Conservation (phyloP, 768 basidiomycete genomes). For the Lactarius deliciosus region DNA sequence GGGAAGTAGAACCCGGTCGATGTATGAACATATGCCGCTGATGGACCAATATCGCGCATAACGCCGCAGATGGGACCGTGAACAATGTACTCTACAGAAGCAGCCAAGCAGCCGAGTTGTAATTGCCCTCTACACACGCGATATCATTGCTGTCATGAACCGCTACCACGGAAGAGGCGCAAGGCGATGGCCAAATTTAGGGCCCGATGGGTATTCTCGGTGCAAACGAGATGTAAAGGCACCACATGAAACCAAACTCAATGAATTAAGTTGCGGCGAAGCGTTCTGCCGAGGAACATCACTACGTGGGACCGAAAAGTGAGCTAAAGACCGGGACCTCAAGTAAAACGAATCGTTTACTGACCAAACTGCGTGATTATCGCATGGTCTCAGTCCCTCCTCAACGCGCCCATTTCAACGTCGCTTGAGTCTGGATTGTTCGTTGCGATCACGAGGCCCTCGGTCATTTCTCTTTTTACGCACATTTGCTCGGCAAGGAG, state of each 20-base stretch:
- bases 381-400: conserved; percentile 45
- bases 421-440: conserved; percentile 49
- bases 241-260: neutral
- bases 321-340: conserved; percentile 9
- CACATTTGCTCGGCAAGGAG: conserved; percentile 89
- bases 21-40: conserved; percentile 4
- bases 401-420: conserved; percentile 51
- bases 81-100: conserved; percentile 7
- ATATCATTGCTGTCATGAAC: neutral
- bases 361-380: conserved; percentile 23
- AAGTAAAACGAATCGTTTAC: neutral
- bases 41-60: conserved; percentile 6
- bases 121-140: neutral
- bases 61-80: conserved; percentile 18
- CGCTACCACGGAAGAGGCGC: conserved; percentile 19
- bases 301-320: neutral
- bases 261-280: neutral
- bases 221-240: neutral
- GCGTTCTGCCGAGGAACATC: conserved; percentile 6
- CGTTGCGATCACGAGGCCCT: conserved; percentile 63
- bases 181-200: conserved; percentile 1
- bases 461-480: conserved; percentile 84
- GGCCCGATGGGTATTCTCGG: neutral
- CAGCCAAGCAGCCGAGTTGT: neutral
- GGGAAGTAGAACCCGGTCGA: conserved; percentile 20